Evolutionary conservation across 2,329 filamentous ascomycete genomes (phyloP).

Genomic region (Nothopassalora personata): DNA sequence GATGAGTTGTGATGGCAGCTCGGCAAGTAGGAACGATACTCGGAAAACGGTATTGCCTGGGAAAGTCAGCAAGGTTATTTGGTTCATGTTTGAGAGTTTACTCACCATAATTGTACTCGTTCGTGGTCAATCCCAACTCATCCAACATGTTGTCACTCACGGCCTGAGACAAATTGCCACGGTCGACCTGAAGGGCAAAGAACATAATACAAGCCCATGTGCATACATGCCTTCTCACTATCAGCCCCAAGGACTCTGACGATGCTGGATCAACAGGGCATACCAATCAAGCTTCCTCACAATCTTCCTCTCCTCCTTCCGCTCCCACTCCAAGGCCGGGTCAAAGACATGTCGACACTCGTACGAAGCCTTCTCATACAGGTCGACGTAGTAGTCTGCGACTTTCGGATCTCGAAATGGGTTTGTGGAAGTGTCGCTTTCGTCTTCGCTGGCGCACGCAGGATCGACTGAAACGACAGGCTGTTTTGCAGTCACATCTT

Average conservation of each 20-base stretch:
- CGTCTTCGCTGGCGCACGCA: neutral
- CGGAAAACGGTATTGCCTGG: slow-evolving; percentile 18
- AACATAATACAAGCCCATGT: slow-evolving; percentile 21
- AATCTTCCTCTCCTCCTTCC: slow-evolving; percentile 37
- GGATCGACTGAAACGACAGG: neutral
- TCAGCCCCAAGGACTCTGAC: neutral
- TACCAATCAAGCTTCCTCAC: slow-evolving; percentile 16
- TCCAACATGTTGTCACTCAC: slow-evolving; percentile 19
- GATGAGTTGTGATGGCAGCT: slow-evolving; percentile 5
- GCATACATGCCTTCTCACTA: slow-evolving; percentile 9
- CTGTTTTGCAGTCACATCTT: neutral
- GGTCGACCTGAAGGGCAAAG: slow-evolving; percentile 19
- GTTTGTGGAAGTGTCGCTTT: slow-evolving; percentile 6
- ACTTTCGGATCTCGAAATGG: slow-evolving; percentile 47
- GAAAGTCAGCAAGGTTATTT: neutral
- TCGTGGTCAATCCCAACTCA: slow-evolving; percentile 19
- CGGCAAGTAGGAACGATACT: slow-evolving; percentile 25
- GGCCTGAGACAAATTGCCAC: slow-evolving; percentile 23
- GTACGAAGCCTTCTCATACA: slow-evolving; percentile 51
- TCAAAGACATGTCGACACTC: slow-evolving; percentile 46
- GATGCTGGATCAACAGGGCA: neutral
- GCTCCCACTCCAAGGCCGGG: slow-evolving; percentile 40
- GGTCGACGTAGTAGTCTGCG: slow-evolving; percentile 47
- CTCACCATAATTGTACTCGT: slow-evolving; percentile 25
- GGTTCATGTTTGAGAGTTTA: no score